These are phyloP conservation scores for Penicillium arizonense DNA, from an alignment of 495 filamentous ascomycete genomes.

Conservation along the genomic window DNA sequence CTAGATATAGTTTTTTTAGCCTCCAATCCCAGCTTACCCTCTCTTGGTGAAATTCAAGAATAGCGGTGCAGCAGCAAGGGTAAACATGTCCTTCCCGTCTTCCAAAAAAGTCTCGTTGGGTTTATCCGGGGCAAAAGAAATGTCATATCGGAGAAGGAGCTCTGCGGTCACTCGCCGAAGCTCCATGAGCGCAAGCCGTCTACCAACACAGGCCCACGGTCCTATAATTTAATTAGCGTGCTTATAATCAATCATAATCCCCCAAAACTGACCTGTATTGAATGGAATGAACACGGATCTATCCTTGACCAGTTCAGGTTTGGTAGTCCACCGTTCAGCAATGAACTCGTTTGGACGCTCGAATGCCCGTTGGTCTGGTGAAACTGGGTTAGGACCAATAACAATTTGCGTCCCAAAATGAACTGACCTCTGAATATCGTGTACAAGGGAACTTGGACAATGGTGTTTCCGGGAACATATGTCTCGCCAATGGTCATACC, in stretches of 20 bases:
- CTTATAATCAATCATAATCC: too few relatives aligned
- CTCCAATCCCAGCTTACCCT: too few relatives aligned
- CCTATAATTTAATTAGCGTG: background rate
- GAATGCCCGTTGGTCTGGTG: slow-evolving; percentile 27
- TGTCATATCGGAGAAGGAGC: too few relatives aligned
- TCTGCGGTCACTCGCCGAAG: too few relatives aligned
- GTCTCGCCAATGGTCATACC: slow-evolving; percentile 22
- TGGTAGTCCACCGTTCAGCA: slow-evolving; percentile 42
- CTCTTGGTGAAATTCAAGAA: too few relatives aligned
- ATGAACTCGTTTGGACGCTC: slow-evolving; percentile 35
- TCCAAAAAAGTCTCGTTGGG: too few relatives aligned
- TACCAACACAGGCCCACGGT: background rate
- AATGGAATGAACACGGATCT: slow-evolving; percentile 34
- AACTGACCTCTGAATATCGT: slow-evolving; percentile 29
- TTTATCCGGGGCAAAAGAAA: too few relatives aligned
- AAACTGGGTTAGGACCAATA: too few relatives aligned
- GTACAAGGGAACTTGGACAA: slow-evolving; percentile 24
- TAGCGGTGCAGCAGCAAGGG: too few relatives aligned
- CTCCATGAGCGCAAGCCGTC: too few relatives aligned
- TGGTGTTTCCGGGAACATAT: slow-evolving; percentile 28
- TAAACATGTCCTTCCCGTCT: too few relatives aligned
- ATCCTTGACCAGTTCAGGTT: slow-evolving; percentile 34
- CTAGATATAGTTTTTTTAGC: too few relatives aligned
- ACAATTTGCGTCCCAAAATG: background rate
- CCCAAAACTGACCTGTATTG: slow-evolving; percentile 11